phyloP scores from a whole-genome alignment of 2,329 filamentous ascomycete genomes.

The Colletotrichum navitas region DNA sequence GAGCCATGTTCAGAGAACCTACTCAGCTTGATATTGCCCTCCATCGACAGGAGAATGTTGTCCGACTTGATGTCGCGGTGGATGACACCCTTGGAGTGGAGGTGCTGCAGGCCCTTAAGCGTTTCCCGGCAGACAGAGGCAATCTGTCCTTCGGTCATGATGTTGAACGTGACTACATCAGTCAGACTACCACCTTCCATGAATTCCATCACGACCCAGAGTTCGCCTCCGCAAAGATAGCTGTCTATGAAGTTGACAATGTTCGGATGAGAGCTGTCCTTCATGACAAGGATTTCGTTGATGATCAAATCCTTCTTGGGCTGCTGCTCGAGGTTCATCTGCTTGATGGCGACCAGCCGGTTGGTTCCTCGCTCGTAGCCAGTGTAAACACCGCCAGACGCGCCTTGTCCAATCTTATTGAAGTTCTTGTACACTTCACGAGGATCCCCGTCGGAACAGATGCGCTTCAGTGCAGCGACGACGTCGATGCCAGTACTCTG shows the following conservation, averaged over 20 bases:
- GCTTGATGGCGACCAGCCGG: slow-evolving; percentile 95
- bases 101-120: slow-evolving; percentile 88
- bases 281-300: slow-evolving; percentile 99
- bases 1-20: slow-evolving; percentile 52
- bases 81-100: slow-evolving; percentile 98
- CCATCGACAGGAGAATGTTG: slow-evolving; percentile 93
- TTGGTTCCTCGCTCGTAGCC: slow-evolving; percentile 88
- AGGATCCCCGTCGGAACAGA: slow-evolving; percentile 91
- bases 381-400: slow-evolving; percentile 94
- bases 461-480: slow-evolving; percentile 83
- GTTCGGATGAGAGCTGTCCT: slow-evolving; percentile 97
- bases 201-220: slow-evolving; percentile 99
- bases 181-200: slow-evolving; percentile 99
- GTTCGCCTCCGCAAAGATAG: slow-evolving; percentile 87
- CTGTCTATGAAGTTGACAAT: slow-evolving; percentile 99
- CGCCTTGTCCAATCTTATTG: slow-evolving; percentile 96
- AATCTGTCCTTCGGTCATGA: slow-evolving; percentile 98
- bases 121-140: slow-evolving; percentile 96
- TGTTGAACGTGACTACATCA: slow-evolving; percentile 98
- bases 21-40: slow-evolving; percentile 98
- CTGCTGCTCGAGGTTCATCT: slow-evolving; percentile 99
- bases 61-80: slow-evolving; percentile 99
- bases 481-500: slow-evolving; percentile 88
- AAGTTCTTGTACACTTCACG: slow-evolving; percentile 88
- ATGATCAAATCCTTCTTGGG: slow-evolving; percentile 99